A percentile compares a stretch with the other conserved stretches of the same genome.
Conservation (phyloP, 1,284 basidiomycete species). For the Pseudozyma sp. region DNA sequence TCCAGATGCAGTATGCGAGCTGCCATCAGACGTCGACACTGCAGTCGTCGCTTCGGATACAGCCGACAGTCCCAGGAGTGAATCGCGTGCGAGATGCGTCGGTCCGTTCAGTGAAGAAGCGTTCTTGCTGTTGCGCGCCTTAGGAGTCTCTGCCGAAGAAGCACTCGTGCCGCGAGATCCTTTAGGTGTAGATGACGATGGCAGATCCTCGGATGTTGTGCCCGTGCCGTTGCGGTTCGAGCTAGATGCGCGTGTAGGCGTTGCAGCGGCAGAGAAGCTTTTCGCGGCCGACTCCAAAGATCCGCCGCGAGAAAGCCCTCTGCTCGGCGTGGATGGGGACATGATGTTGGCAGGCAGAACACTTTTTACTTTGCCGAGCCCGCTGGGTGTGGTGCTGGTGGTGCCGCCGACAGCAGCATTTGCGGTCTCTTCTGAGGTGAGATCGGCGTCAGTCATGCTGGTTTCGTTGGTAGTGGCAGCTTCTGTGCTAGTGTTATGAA, state of each 20-base stretch:
- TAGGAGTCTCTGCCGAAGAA: constrained; percentile 17
- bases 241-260: constrained; percentile 24
- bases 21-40: constrained; percentile 24
- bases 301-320: constrained; percentile 35
- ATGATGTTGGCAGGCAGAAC: constrained; percentile 48
- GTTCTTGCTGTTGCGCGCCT: constrained; percentile 13
- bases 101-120: constrained; percentile 11
- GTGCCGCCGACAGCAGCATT: neutral
- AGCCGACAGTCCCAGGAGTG: constrained; percentile 40
- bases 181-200: constrained; percentile 38
- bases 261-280: constrained; percentile 11
- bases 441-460: constrained; percentile 27
- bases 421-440: constrained; percentile 9
- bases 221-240: neutral
- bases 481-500: constrained; percentile 42
- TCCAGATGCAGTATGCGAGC: constrained; percentile 22
- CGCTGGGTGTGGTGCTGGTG: neutral
- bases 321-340: constrained; percentile 52
- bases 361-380: constrained; percentile 5
- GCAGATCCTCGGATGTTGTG: constrained; percentile 10
- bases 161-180: constrained; percentile 1
- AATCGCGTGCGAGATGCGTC: constrained; percentile 28
- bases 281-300: neutral
- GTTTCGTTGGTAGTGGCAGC: constrained; percentile 33
- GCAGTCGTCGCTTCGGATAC: constrained; percentile 42